Conservation (phyloP, 169 alveolate genomes). For the Plasmodium billcollinsi region DNA sequence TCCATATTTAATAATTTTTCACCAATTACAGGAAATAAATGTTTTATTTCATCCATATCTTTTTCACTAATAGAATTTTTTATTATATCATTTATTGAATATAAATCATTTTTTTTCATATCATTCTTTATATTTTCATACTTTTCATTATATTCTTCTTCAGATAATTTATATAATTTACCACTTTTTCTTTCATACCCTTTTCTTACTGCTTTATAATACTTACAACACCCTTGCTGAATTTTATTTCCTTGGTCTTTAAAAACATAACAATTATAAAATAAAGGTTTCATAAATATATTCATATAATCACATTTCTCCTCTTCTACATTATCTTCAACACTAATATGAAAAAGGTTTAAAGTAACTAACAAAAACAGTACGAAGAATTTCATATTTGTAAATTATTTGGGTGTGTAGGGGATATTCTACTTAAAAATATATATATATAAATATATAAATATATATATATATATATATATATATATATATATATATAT, state of each 20-base stretch:
- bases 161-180: too few species aligned
- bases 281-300: slow-evolving; percentile 23
- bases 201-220: slow-evolving; percentile 7
- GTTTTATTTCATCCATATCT: slow-evolving; percentile 36
- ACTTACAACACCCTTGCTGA: slow-evolving; percentile 13
- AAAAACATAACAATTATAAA: slow-evolving; percentile 39
- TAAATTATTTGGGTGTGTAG: too few species aligned
- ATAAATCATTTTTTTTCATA: neutral
- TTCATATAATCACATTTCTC: slow-evolving; percentile 21
- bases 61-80: slow-evolving; percentile 16
- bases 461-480: too few species aligned
- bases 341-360: slow-evolving; percentile 7
- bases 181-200: neutral
- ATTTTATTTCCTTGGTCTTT: neutral
- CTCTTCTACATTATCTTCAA: slow-evolving; percentile 10
- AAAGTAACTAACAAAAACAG: slow-evolving; percentile 25
- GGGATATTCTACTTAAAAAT: too few species aligned
- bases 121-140: neutral
- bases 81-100: slow-evolving; percentile 39
- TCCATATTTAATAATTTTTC: slow-evolving; percentile 32
- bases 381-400: too few species aligned
- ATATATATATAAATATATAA: too few species aligned
- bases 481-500: too few species aligned
- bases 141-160: neutral
- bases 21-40: slow-evolving; percentile 34